Evolutionary conservation across 306 rosid species (phyloP), one percentile per base, ranked within the genome.

Genomic region (Cucurbita maxima): DNA sequence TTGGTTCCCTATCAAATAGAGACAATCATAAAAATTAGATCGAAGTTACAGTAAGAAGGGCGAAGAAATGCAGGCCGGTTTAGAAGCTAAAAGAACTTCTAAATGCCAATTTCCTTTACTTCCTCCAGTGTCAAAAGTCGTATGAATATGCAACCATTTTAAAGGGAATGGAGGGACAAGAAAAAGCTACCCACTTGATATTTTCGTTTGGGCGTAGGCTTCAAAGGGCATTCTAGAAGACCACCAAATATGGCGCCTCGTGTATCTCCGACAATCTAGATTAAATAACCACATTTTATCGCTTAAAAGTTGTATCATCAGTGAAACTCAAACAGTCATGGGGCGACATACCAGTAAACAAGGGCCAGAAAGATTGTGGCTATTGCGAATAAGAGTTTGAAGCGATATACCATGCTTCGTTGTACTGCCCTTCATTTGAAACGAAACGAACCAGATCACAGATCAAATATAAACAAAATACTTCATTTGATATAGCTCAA

Each of bases 351-450:
- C 99, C 89, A 94, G 86, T 86, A 94, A 87, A 81, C 95, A 92
- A 68, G 97, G 99, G 77, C 95, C 87, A 51, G 95, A 75, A 76
- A 91, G 80, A 67, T 91, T 88, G 70, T 93, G 83, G 69, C 99
- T 94, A 81, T 81, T 86, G 82, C 97, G 99, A 71, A 94, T 87
- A 75, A 94, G 99, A 20, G 97, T 91, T 54, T 97, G 99, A 48
- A 94, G 97, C 75, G 99, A 94, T 82, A 88, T 81, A 75, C 99
- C 99, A 81, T 95, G 96, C 82, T 89, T 95, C 82, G 62, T 71
- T 74, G 99, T 91, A 87, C 99, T 95, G 99, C 97, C 97, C 99
- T 95, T 91, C 96, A 91, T 83, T 86, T 80, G 79, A 88, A 91
- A 84, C 71, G 84, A 80, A 48, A 68, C 70, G 77, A 72, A 76